Percentiles rank a stretch among this genome's conserved stretches.
Conservation (phyloP, 441 rosid species). For the Adansonia madagascariensis region DNA sequence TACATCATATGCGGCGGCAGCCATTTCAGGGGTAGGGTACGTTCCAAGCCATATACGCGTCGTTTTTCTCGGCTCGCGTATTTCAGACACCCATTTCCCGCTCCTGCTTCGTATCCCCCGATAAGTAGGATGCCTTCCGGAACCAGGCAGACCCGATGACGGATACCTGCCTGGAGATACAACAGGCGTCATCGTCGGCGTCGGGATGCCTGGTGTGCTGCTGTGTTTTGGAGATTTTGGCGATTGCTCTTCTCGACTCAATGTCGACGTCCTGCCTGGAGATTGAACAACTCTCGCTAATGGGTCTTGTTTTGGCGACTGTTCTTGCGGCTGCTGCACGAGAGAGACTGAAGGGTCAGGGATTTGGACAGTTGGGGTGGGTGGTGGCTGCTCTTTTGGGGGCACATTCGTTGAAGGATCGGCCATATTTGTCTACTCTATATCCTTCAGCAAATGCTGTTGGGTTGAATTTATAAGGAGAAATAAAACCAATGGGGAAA, state of each 20-base stretch:
- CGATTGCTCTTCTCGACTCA: background rate
- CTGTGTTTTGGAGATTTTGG: slow-evolving; percentile 34
- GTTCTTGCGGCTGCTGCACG: slow-evolving; percentile 13
- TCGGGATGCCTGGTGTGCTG: background rate
- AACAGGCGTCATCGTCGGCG: background rate
- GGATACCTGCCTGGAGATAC: slow-evolving; percentile 22
- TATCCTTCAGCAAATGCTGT: background rate
- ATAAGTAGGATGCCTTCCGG: slow-evolving; percentile 49
- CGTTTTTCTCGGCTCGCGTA: slow-evolving; percentile 85
- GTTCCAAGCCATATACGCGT: slow-evolving; percentile 95
- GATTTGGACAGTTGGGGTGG: slow-evolving; percentile 28
- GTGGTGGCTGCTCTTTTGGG: slow-evolving; percentile 31
- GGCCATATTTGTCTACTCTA: slow-evolving; percentile 30
- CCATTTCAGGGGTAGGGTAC: slow-evolving; percentile 74
- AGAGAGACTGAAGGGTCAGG: slow-evolving; percentile 30
- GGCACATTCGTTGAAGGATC: slow-evolving; percentile 41
- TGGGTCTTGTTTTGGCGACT: slow-evolving; percentile 5
- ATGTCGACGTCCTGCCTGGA: background rate
- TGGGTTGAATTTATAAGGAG: slow-evolving; percentile 16
- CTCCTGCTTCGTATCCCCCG: slow-evolving; percentile 77
- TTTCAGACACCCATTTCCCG: slow-evolving; percentile 91
- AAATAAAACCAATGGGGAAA: background rate
- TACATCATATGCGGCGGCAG: slow-evolving; percentile 83
- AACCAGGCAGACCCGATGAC: background rate
- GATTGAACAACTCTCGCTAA: background rate